phyloP scores from a whole-genome alignment of 495 filamentous ascomycete genomes.

The Xylaria bambusicola region DNA sequence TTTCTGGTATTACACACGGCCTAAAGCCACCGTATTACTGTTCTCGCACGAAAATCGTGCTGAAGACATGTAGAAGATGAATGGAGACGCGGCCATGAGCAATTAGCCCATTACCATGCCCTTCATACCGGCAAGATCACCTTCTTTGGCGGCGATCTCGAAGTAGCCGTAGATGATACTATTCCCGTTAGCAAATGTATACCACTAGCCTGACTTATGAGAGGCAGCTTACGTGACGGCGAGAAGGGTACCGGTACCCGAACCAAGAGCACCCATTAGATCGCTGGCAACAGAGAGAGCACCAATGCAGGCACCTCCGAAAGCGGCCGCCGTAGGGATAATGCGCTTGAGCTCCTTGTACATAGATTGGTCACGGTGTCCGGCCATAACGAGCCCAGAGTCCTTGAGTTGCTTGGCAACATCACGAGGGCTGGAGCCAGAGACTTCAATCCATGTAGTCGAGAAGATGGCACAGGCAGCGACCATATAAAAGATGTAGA shows the following conservation, averaged over 20 bases:
- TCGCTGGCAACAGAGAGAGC: constrained; percentile 93
- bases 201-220: neutral
- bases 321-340: constrained; percentile 96
- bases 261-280: constrained; percentile 93
- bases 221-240: constrained; percentile 87
- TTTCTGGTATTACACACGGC: constrained; percentile 36
- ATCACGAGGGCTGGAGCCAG: constrained; percentile 93
- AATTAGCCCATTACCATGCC: constrained; percentile 74
- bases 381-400: constrained; percentile 98
- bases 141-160: constrained; percentile 98
- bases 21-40: constrained; percentile 26
- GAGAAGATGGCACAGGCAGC: constrained; percentile 97
- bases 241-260: constrained; percentile 94
- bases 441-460: constrained; percentile 99
- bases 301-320: constrained; percentile 99
- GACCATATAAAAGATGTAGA: constrained; percentile 97
- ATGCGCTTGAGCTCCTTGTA: constrained; percentile 99
- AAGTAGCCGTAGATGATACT: constrained; percentile 99
- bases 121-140: constrained; percentile 88
- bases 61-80: constrained; percentile 12
- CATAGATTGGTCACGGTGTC: constrained; percentile 99
- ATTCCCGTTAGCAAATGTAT: constrained; percentile 24
- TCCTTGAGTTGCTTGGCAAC: constrained; percentile 99
- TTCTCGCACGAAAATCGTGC: constrained; percentile 24
- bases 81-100: constrained; percentile 13